These are phyloP conservation scores for Astrothelium macrocarpum DNA, from an alignment of 495 filamentous ascomycete species.

Conservation along the genomic window DNA sequence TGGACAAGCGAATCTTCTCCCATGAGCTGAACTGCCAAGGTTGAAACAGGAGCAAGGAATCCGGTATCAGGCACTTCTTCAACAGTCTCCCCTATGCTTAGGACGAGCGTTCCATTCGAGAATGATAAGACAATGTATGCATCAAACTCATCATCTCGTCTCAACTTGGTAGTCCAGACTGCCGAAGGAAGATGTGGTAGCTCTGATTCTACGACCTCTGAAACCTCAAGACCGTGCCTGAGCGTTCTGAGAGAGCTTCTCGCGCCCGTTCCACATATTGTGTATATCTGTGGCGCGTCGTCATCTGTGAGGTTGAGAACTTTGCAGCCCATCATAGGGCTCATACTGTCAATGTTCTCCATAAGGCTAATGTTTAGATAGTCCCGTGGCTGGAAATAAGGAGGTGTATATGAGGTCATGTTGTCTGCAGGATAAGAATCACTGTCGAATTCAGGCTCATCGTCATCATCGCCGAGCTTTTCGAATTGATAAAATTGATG, in stretches of 20 bases:
- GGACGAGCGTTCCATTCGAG: constrained; percentile 64
- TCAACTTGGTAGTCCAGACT: constrained; percentile 92
- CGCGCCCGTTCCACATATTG: constrained; percentile 77
- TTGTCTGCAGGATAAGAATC: constrained; percentile 71
- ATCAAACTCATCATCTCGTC: constrained; percentile 74
- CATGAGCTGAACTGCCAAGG: constrained; percentile 84
- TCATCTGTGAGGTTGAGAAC: constrained; percentile 80
- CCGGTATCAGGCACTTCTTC: constrained; percentile 90
- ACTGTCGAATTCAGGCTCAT: constrained; percentile 55
- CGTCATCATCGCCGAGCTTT: constrained; percentile 93
- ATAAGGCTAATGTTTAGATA: constrained; percentile 76
- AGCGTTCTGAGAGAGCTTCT: constrained; percentile 82
- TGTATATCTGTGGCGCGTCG: constrained; percentile 94
- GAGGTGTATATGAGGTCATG: constrained; percentile 54
- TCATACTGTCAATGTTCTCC: constrained; percentile 79
- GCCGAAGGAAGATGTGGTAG: constrained; percentile 75
- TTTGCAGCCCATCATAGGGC: constrained; percentile 82
- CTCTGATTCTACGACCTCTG: constrained; percentile 87
- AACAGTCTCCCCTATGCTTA: constrained; percentile 92
- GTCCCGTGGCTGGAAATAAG: constrained; percentile 74
- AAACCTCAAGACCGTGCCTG: constrained; percentile 85
- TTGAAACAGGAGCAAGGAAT: constrained; percentile 76
- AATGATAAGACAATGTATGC: constrained; percentile 63
- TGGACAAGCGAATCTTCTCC: constrained; percentile 90
- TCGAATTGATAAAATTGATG: constrained; percentile 96